A percentile compares a stretch with the other conserved stretches of the same genome.
These are phyloP conservation scores for Apocynum venetum DNA, from an alignment of 257 asterid genomes.

Conservation along the genomic window DNA sequence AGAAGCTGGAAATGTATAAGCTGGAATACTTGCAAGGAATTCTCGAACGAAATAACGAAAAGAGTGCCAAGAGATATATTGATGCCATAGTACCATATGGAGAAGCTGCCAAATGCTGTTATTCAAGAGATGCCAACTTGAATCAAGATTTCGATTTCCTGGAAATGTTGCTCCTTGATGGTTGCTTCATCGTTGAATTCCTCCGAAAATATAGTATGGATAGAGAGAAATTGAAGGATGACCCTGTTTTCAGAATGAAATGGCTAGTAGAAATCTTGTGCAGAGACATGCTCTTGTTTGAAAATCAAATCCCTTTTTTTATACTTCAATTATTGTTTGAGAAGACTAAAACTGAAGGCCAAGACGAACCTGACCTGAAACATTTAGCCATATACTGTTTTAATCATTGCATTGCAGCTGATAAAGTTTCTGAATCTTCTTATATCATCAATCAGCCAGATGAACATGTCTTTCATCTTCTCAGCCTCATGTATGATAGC, in stretches of 20 bases:
- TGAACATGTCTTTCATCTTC: not conserved
- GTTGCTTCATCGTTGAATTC: constrained; percentile 35
- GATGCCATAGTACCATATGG: constrained; percentile 20
- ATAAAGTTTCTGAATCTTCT: not conserved
- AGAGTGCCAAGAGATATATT: constrained; percentile 19
- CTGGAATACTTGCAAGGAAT: constrained; percentile 28
- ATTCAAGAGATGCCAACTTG: constrained; percentile 13
- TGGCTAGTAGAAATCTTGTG: constrained; percentile 10
- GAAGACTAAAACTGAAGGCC: not conserved
- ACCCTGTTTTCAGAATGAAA: constrained; percentile 9
- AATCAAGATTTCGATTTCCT: constrained; percentile 18
- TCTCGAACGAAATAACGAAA: constrained; percentile 19
- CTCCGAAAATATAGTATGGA: constrained; percentile 16
- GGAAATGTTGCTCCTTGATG: constrained; percentile 40
- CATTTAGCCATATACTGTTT: not conserved
- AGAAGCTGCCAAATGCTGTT: constrained; percentile 27
- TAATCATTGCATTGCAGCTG: not conserved
- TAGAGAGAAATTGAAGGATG: not conserved
- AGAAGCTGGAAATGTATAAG: constrained; percentile 35
- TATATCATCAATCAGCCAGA: not conserved
- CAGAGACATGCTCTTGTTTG: constrained; percentile 36
- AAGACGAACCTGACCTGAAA: too few relatives aligned
- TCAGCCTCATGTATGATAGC: not conserved
- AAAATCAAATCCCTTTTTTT: constrained; percentile 25
- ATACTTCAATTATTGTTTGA: not conserved